Conservation (phyloP, 129 eudicot species). For the Helianthus tuberosus region DNA sequence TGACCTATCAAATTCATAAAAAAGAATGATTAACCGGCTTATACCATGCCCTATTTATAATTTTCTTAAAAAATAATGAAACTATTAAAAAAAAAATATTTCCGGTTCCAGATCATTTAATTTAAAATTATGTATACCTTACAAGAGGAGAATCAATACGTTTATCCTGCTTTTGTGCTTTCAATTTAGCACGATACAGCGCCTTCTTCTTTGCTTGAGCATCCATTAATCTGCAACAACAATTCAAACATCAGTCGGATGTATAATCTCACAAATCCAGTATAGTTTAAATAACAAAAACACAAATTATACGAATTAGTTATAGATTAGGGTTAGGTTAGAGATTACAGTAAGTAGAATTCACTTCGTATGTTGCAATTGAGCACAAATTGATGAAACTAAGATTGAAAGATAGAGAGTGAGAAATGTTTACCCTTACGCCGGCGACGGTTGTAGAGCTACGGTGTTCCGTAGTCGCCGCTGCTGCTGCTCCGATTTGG, state of each 20-base stretch:
- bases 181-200: slow-evolving; percentile 71
- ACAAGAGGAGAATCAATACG: slow-evolving; percentile 92
- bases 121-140: slow-evolving; percentile 42
- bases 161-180: slow-evolving; percentile 62
- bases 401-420: background rate
- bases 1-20: background rate
- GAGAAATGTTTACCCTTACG: background rate
- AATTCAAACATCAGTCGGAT: slow-evolving; percentile 15
- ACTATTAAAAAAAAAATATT: no score
- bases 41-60: slow-evolving; percentile 7
- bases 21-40: background rate
- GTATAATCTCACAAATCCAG: background rate
- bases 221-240: slow-evolving; percentile 50
- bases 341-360: slow-evolving; percentile 1
- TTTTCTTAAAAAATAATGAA: background rate
- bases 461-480: slow-evolving; percentile 14
- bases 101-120: no score
- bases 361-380: slow-evolving; percentile 8
- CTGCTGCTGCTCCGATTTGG: slow-evolving; percentile 18
- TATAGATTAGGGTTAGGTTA: slow-evolving; percentile 8
- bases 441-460: background rate
- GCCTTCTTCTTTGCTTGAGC: slow-evolving; percentile 81
- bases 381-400: background rate
- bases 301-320: background rate
- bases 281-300: background rate